Conservation (phyloP, 768 basidiomycete species). For the Coprinopsis sp. region DNA sequence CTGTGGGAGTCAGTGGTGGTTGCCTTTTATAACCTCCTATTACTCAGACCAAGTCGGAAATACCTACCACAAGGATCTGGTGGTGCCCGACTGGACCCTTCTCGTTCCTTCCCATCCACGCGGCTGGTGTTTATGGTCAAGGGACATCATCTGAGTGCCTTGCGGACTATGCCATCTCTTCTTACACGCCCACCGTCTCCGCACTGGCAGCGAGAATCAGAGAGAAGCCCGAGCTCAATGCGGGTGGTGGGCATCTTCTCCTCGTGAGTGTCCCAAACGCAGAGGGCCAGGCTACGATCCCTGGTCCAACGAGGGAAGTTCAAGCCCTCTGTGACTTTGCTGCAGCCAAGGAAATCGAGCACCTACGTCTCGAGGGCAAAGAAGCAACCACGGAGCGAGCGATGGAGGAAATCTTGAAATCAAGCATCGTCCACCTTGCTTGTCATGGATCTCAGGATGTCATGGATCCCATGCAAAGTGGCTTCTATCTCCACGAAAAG, state of each 20-base stretch:
- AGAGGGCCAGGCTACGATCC: conserved; percentile 4
- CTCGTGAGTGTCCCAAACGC: conserved; percentile 12
- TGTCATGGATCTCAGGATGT: conserved; percentile 25
- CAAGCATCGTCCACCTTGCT: conserved; percentile 24
- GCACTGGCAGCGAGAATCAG: conserved; percentile 4
- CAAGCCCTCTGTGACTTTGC: neutral
- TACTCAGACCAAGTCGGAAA: neutral
- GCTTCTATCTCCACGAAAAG: neutral
- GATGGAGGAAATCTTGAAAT: conserved; percentile 5
- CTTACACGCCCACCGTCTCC: neutral
- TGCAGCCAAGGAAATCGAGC: neutral
- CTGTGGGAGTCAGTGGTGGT: too few species aligned
- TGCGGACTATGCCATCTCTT: neutral
- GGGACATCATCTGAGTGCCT: neutral
- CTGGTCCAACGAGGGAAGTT: conserved; percentile 11
- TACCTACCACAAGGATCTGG: neutral
- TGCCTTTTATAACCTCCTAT: neutral
- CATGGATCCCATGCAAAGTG: neutral
- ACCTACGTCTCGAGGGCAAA: neutral
- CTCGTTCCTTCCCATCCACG: conserved; percentile 3
- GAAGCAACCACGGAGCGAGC: neutral
- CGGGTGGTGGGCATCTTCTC: conserved; percentile 3
- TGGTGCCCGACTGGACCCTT: conserved; percentile 3
- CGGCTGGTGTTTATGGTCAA: neutral
- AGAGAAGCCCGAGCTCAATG: conserved; percentile 27